A percentile compares a stretch with the other conserved stretches of the same genome.
phyloP scores from a whole-genome alignment of 495 filamentous ascomycete species.

The Hypoxylon lenormandii region DNA sequence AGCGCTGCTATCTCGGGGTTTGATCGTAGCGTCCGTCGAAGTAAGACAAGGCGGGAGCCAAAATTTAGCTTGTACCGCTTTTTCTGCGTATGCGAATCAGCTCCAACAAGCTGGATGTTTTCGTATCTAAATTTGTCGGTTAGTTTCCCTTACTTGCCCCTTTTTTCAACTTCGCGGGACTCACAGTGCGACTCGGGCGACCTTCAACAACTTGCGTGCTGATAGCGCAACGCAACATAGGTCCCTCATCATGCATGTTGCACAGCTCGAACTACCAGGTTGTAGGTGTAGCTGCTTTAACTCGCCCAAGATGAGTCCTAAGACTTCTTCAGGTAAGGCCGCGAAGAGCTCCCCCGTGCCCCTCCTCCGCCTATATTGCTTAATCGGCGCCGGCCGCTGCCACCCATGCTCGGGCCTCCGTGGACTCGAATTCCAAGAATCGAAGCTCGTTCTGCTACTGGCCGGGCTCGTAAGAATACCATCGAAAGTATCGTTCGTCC shows the following conservation, averaged over 20 bases:
- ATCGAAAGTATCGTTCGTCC: constrained; percentile 49
- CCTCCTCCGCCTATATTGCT: constrained; percentile 52
- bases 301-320: constrained; percentile 65
- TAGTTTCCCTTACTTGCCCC: constrained; percentile 11
- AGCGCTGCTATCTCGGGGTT: constrained; percentile 76
- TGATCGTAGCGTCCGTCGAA: constrained; percentile 79
- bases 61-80: constrained; percentile 74
- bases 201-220: constrained; percentile 74
- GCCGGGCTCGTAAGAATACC: constrained; percentile 47
- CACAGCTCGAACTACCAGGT: constrained; percentile 65
- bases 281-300: constrained; percentile 62
- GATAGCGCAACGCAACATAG: constrained; percentile 74
- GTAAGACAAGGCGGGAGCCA: constrained; percentile 75
- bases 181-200: constrained; percentile 73
- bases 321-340: constrained; percentile 68
- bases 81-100: constrained; percentile 71
- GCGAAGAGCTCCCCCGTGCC: constrained; percentile 64
- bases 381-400: constrained; percentile 56
- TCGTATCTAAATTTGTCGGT: constrained; percentile 67
- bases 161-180: constrained; percentile 40
- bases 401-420: constrained; percentile 50
- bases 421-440: constrained; percentile 52
- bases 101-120: constrained; percentile 74
- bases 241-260: constrained; percentile 83
- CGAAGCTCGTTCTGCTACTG: constrained; percentile 60